Evolutionary conservation across 2,329 filamentous ascomycete genomes (phyloP).

Genomic region (Zelopaecilomyces penicillatus): DNA sequence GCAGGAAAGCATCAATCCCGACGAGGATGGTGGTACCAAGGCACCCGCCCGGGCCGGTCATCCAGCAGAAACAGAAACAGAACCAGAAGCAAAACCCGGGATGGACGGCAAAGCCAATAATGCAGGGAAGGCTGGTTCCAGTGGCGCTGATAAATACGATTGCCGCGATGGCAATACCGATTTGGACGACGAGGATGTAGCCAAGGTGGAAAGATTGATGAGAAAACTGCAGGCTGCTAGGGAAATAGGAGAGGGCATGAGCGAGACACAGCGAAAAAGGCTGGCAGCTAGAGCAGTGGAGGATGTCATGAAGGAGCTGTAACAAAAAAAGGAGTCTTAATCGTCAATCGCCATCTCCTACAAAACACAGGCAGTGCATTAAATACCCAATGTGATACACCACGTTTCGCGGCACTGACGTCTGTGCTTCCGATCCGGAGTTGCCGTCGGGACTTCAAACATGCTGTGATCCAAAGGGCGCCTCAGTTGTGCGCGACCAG

Average conservation of each 20-base stretch:
- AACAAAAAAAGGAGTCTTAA: constrained; percentile 5
- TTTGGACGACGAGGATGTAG: constrained; percentile 42
- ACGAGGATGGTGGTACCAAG: constrained; percentile 7
- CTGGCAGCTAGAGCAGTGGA: constrained; percentile 54
- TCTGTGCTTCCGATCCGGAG: neutral
- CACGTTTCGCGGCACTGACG: too few relatives aligned
- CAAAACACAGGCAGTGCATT: too few relatives aligned
- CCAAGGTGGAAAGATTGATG: constrained; percentile 56
- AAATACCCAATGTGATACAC: too few relatives aligned
- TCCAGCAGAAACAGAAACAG: neutral
- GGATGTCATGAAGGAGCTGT: constrained; percentile 56
- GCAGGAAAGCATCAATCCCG: constrained; percentile 6
- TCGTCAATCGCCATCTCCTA: neutral
- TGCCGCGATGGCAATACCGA: constrained; percentile 24
- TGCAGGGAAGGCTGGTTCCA: constrained; percentile 6
- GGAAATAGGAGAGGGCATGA: constrained; percentile 51
- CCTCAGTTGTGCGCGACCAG: too few relatives aligned
- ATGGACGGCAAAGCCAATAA: neutral
- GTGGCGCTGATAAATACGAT: constrained; percentile 7
- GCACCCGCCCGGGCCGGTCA: neutral
- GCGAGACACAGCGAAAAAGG: constrained; percentile 51
- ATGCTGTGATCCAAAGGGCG: constrained; percentile 1
- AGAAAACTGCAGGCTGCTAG: constrained; percentile 52
- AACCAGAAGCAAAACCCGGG: neutral
- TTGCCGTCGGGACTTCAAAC: constrained; percentile 2